Conservation (phyloP, 345 rosid genomes). For the Salix dunnii region DNA sequence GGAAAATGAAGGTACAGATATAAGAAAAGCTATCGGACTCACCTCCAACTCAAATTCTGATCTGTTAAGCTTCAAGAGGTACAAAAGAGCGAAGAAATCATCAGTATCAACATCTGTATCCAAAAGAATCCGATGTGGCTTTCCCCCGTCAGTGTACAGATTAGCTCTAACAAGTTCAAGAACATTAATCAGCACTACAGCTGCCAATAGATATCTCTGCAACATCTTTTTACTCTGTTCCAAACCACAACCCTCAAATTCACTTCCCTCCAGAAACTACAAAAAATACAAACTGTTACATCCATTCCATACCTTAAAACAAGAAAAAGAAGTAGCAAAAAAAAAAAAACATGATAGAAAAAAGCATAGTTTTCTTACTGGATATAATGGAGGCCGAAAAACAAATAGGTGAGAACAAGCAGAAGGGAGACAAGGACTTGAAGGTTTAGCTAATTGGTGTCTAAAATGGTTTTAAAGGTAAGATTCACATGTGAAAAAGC, state of each 20-base stretch:
- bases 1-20: neutral
- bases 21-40: constrained; percentile 3
- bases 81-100: constrained; percentile 79
- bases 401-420: neutral
- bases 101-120: constrained; percentile 90
- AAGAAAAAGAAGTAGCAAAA: neutral
- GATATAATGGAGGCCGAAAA: neutral
- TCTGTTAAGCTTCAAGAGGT: constrained; percentile 75
- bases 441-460: neutral
- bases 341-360: neutral
- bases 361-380: neutral
- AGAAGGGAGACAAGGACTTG: neutral
- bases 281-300: constrained; percentile 8
- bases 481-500: neutral
- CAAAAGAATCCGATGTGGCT: constrained; percentile 57
- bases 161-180: constrained; percentile 16
- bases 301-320: neutral
- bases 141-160: constrained; percentile 25
- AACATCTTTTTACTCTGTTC: constrained; percentile 24
- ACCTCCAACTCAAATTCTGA: constrained; percentile 80
- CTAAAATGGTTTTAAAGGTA: neutral
- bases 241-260: constrained; percentile 17
- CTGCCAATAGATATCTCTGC: constrained; percentile 16
- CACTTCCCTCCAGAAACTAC: neutral
- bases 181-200: constrained; percentile 16